These are phyloP conservation scores for Colletotrichum destructivum DNA, from an alignment of 2,329 filamentous ascomycete species.

Conservation along the genomic window DNA sequence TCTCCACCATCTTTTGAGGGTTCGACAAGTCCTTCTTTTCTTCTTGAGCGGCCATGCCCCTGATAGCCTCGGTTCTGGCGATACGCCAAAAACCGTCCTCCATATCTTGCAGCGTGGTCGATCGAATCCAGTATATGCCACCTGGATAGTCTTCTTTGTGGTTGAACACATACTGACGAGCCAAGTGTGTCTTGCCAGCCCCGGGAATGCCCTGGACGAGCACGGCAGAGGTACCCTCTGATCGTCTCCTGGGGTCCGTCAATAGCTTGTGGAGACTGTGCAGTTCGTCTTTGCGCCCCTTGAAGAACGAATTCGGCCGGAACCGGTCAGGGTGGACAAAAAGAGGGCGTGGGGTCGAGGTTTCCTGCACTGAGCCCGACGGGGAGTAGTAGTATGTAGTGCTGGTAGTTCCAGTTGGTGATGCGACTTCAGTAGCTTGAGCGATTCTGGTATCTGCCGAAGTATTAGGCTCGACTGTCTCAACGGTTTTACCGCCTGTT, in stretches of 20 bases:
- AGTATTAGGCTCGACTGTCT: neutral
- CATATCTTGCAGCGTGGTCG: conserved; percentile 71
- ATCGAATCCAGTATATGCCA: conserved; percentile 79
- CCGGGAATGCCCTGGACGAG: conserved; percentile 76
- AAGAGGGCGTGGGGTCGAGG: conserved; percentile 40
- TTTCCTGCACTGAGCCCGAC: neutral
- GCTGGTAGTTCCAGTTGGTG: neutral
- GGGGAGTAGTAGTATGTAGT: neutral
- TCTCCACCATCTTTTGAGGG: conserved; percentile 65
- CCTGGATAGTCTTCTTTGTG: conserved; percentile 73
- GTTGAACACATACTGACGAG: conserved; percentile 76
- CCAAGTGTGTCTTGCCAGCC: conserved; percentile 78
- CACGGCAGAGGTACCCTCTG: conserved; percentile 73
- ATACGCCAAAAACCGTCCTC: conserved; percentile 77
- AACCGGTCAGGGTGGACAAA: conserved; percentile 70
- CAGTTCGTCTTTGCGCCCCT: conserved; percentile 72
- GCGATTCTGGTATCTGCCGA: neutral
- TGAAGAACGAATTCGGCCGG: conserved; percentile 74
- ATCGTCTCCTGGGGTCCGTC: conserved; percentile 68
- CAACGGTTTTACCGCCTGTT: accelerated
- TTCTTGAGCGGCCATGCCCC: conserved; percentile 57
- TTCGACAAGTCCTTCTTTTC: conserved; percentile 54
- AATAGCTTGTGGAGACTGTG: conserved; percentile 72
- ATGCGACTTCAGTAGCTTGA: neutral
- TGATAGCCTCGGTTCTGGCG: conserved; percentile 69